Percentiles rank a stretch among this genome's conserved stretches.
phyloP scores from a whole-genome alignment of 2,329 filamentous ascomycete species.

The Penicillium aurantiogriseum region DNA sequence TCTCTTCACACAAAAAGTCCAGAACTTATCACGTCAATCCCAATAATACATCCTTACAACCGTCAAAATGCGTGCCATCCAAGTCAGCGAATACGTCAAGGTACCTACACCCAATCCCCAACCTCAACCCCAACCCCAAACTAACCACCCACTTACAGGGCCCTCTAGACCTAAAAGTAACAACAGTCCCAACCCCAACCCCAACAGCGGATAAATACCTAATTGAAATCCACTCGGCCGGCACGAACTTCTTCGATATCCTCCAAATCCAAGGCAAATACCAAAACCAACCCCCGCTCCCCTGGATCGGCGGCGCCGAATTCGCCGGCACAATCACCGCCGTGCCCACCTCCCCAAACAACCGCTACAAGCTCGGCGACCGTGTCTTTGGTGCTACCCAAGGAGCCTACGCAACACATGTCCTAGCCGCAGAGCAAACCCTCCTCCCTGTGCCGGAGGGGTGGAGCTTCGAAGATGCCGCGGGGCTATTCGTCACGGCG shows the following conservation, averaged over 20 bases:
- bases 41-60: background rate
- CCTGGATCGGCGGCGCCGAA: conserved; percentile 83
- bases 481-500: conserved; percentile 86
- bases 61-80: conserved; percentile 70
- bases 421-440: conserved; percentile 63
- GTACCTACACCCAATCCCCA: conserved; percentile 41
- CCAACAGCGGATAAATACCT: conserved; percentile 75
- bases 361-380: conserved; percentile 72
- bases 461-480: conserved; percentile 82
- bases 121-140: conserved; percentile 2
- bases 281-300: conserved; percentile 83
- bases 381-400: conserved; percentile 84
- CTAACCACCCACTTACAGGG: conserved; percentile 51
- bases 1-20: background rate
- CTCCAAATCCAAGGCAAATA: conserved; percentile 95
- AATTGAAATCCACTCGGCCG: conserved; percentile 80
- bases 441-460: conserved; percentile 73
- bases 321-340: conserved; percentile 77
- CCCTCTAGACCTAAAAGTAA: conserved; percentile 74
- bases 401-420: conserved; percentile 78
- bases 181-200: conserved; percentile 69
- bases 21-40: background rate
- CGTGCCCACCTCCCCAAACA: conserved; percentile 54
- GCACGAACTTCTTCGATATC: conserved; percentile 96
- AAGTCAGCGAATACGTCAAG: conserved; percentile 72